Percentiles rank a stretch among this genome's conserved stretches.
Evolutionary conservation across 352 stramenopile genomes (phyloP).

Genomic region (Globisporangium mamillatum): DNA sequence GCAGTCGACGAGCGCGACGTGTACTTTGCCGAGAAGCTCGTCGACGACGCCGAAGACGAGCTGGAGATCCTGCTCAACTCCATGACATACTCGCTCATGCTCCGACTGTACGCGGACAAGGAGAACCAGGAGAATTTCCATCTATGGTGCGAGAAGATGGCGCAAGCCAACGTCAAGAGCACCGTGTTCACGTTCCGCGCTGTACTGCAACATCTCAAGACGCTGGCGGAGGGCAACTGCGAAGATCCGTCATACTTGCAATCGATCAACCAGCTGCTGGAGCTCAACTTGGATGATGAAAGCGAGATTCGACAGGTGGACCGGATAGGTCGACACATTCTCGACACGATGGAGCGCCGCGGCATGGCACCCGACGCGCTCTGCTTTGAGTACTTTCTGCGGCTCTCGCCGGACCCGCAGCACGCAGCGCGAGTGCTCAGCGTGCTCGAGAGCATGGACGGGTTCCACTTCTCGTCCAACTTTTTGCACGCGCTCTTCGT

Average conservation of each 20-base stretch:
- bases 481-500: constrained; percentile 59
- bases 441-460: constrained; percentile 31
- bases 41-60: constrained; percentile 33
- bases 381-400: constrained; percentile 42
- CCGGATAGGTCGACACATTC: constrained; percentile 23
- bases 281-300: constrained; percentile 11
- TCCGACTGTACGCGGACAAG: constrained; percentile 50
- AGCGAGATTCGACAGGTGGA: constrained; percentile 14
- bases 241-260: constrained; percentile 24
- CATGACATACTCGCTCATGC: constrained; percentile 76
- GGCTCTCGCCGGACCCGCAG: constrained; percentile 32
- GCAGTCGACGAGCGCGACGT: constrained; percentile 50
- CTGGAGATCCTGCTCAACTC: constrained; percentile 50
- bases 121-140: constrained; percentile 48
- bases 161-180: constrained; percentile 30
- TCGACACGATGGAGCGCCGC: constrained; percentile 35
- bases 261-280: constrained; percentile 29
- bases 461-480: constrained; percentile 33
- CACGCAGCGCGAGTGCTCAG: constrained; percentile 35
- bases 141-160: constrained; percentile 49
- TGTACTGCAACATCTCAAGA: constrained; percentile 43
- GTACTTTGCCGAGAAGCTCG: constrained; percentile 50
- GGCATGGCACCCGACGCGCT: constrained; percentile 36
- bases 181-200: constrained; percentile 57
- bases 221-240: constrained; percentile 19